phyloP scores from a whole-genome alignment of 352 stramenopile species.

The Globisporangium alternatum region DNA sequence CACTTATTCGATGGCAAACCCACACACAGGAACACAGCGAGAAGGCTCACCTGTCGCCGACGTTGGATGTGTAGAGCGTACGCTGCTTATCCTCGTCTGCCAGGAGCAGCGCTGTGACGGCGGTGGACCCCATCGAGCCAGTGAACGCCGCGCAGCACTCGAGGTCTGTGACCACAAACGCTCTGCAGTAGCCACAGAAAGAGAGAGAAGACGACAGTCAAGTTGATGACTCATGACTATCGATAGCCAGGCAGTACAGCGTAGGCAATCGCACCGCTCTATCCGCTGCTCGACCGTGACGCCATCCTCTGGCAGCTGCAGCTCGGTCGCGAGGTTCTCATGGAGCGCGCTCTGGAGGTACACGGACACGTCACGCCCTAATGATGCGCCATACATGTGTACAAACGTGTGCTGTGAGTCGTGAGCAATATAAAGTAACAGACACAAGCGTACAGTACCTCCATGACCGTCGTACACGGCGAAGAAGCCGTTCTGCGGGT shows the following conservation, averaged over 20 bases:
- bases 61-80: conserved; percentile 62
- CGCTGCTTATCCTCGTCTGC: conserved; percentile 28
- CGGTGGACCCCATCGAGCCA: conserved; percentile 53
- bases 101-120: conserved; percentile 51
- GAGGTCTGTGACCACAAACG: conserved; percentile 75
- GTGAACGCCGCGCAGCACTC: conserved; percentile 60
- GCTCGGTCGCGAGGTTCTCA: conserved; percentile 53
- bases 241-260: background rate
- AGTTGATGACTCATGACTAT: background rate
- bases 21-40: no score
- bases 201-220: background rate
- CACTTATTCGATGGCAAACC: background rate
- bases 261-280: conserved; percentile 35
- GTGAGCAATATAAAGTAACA: background rate
- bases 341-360: conserved; percentile 69
- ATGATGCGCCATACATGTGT: background rate
- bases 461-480: conserved; percentile 77
- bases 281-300: conserved; percentile 51
- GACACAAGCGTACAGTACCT: conserved; percentile 28
- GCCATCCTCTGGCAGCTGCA: conserved; percentile 35
- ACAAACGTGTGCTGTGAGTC: background rate
- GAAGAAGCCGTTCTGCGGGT: conserved; percentile 67
- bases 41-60: conserved; percentile 60
- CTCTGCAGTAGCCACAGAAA: conserved; percentile 24
- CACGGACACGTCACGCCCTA: conserved; percentile 64